Evolutionary conservation across 2,329 filamentous ascomycete genomes (phyloP), one percentile per base, ranked within the genome.

Genomic region (Calonectria pseudoturangicola): DNA sequence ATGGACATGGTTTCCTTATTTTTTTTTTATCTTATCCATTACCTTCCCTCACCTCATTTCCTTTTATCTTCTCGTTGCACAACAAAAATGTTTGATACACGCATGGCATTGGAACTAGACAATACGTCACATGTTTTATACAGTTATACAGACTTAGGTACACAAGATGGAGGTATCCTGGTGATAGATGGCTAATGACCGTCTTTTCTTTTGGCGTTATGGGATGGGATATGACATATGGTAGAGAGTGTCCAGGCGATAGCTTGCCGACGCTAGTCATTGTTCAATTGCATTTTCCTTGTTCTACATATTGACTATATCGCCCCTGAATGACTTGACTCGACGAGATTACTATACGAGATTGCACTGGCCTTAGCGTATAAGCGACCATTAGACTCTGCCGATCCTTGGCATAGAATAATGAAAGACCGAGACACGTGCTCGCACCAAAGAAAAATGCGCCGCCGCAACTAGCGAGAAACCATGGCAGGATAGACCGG

Each of bases 241-340:
- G 54, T 21, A 60, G 33, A 56, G 30, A 56, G 30, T 54, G 30
- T 58, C 54, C 54, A 27, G 54, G 54, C 33, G 54, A 58, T 12
- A 27, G n/a, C 33, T 41, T 27, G 54, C 21, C 33, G 6, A 60
- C 54, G 18, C 36, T 36, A 58, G 54, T 58, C 33, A 15, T 58
- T 58, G 30, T 45, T 45, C 9, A 39, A 58, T 58, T 58, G 54
- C 21, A 39, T 58, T 41, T 39, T 36, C 33, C 21, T 25, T 21
- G 54, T 21, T 39, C 30, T 33, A 39, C 30, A 58, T 25, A 2
- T 25, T 33, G 54, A 25, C 21, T 10, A 25, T 15, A 25, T 15
- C 21, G 30, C 54, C 54, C 54, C 54, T 58, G 54, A 58, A 33
- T 58, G 12, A 58, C 30, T 58, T 25, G 30, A 58, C 33, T 21